Percentiles rank a stretch among this genome's conserved stretches.
Conservation (phyloP, 2,329 filamentous ascomycete genomes). For the Xylariaceae sp. region DNA sequence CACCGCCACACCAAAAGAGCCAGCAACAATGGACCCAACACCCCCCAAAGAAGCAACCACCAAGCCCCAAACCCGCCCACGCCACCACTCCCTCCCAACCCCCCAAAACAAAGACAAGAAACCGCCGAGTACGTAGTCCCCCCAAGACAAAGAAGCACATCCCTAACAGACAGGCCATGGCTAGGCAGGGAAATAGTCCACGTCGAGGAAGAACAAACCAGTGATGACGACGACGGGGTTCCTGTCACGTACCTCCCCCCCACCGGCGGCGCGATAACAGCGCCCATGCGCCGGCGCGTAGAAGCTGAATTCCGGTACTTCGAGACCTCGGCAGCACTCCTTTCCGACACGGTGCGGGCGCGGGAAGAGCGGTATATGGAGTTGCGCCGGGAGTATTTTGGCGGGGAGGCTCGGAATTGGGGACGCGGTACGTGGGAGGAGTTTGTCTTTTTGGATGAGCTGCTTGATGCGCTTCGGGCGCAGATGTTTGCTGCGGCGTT, state of each 20-base stretch:
- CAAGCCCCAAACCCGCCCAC: too few species aligned
- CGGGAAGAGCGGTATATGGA: background rate
- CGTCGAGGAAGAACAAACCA: background rate
- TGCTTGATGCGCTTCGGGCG: background rate
- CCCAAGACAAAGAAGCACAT: too few species aligned
- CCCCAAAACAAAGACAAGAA: too few species aligned
- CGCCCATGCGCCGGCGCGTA: background rate
- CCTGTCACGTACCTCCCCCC: too few species aligned
- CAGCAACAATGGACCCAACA: too few species aligned
- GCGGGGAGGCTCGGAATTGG: background rate
- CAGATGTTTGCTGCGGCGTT: conserved; percentile 1
- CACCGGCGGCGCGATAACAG: too few species aligned
- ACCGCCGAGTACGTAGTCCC: too few species aligned
- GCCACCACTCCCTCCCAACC: too few species aligned
- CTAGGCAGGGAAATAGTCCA: too few species aligned
- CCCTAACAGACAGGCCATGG: too few species aligned
- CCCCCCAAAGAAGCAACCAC: too few species aligned
- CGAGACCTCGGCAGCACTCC: background rate
- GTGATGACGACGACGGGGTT: conserved; percentile 12
- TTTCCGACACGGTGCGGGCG: background rate
- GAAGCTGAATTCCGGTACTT: conserved; percentile 6
- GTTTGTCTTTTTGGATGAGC: conserved; percentile 1
- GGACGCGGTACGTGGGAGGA: background rate
- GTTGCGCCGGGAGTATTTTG: background rate
- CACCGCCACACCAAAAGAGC: too few species aligned